Evolutionary conservation across 805 yeast genomes (phyloP), one percentile per base, ranked within the genome.

Genomic region (Pichia rugopelliculosa): DNA sequence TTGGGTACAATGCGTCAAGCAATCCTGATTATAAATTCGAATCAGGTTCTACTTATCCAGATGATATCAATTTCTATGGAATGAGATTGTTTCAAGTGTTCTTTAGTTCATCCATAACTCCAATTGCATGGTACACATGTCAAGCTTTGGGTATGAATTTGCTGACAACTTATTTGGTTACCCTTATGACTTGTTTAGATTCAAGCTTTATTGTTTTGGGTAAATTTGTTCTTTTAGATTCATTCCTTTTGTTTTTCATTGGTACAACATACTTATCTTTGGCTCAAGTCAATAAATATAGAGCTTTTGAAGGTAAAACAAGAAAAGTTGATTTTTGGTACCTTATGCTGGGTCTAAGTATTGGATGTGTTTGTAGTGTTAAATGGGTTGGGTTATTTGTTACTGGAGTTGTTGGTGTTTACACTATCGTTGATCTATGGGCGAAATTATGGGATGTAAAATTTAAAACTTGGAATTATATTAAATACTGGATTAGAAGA

Each of bases 381-480:
- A 86, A 86, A 64, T 84, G 90, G 93, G 95, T 86, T 15, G 95
- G 95, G 5, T 62, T 85, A 26, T 85, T 93, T 59, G 87, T 87
- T 51, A 91, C 95, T 48, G 66, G 88, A 17, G 70, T 89, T 53
- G 89, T 93, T 47, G 99, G 99, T 42, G 76, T 88, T 53, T 87
- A 91, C 68, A 89, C 96, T 21, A 73, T 87, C 36, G 84, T 80
- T 45, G 97, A 93, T 59, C 72, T 93, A 59, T 93, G 97, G 96
- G 73, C 76, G 80, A 59, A 93, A 85, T 77, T 88, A 81, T 58
- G 95, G 90, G 54, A 91, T 86, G 41, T 49, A 73, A 70, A 58
- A 12, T 61, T 84, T 54, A 56, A 75, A 4, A 71, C 75, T 73
- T 63, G 59, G 30, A 70, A 66, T 18, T 86, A 84, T 57, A 43